Conservation (phyloP, 139 green algal species). For the Coccomyxa sp. region DNA sequence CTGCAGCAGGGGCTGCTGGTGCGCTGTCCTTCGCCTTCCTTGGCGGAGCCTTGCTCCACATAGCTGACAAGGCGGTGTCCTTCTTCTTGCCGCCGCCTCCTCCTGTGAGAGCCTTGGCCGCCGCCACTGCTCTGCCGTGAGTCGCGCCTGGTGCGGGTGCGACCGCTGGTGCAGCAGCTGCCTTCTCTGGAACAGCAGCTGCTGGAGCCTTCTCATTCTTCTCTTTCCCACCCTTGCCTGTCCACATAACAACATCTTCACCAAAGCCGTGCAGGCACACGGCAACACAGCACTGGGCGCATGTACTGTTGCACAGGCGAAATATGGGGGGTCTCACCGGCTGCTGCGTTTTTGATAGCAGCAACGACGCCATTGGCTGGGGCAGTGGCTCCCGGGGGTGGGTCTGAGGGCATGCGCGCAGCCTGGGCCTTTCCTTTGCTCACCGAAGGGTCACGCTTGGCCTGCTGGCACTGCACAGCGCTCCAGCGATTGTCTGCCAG, state of each 20-base stretch:
- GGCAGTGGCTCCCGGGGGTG: not conserved
- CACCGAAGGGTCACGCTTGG: not conserved
- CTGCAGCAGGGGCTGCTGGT: not conserved
- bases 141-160: too few relatives aligned
- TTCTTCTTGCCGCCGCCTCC: conserved; percentile 8
- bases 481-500: conserved; percentile 15
- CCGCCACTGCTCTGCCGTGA: too few relatives aligned
- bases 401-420: not conserved
- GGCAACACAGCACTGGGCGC: too few relatives aligned
- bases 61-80: conserved; percentile 14
- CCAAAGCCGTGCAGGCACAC: too few relatives aligned
- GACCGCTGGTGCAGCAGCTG: too few relatives aligned
- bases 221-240: too few relatives aligned
- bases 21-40: conserved; percentile 3
- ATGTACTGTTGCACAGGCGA: too few relatives aligned
- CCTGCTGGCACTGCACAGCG: conserved; percentile 17
- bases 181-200: too few relatives aligned
- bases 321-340: not conserved
- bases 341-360: not conserved
- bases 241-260: too few relatives aligned
- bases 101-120: too few relatives aligned
- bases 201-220: too few relatives aligned
- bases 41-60: conserved; percentile 32
- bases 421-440: not conserved
- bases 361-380: not conserved